Evolutionary conservation across 345 rosid genomes (phyloP).

Genomic region (Citropsis articulata): DNA sequence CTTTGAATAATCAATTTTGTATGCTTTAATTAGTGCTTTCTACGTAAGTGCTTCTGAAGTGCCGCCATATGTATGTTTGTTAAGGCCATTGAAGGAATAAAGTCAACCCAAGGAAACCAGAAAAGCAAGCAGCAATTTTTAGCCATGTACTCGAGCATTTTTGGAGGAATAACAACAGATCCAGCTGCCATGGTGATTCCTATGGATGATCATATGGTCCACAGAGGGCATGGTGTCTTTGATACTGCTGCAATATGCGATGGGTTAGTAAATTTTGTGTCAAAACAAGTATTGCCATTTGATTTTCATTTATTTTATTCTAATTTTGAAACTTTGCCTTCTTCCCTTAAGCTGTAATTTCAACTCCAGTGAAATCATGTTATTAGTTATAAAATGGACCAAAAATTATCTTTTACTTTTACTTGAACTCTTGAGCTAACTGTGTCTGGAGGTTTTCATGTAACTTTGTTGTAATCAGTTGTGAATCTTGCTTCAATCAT

Average conservation of each 20-base stretch:
- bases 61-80: not conserved
- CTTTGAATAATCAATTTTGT: not conserved
- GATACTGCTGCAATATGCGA: conserved; percentile 80
- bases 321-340: not conserved
- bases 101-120: conserved; percentile 36
- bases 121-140: conserved; percentile 52
- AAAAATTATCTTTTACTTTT: not conserved
- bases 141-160: conserved; percentile 89
- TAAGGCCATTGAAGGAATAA: conserved; percentile 67
- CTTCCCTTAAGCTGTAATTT: not conserved
- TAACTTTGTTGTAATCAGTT: not conserved
- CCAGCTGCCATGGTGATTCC: conserved; percentile 86
- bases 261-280: conserved; percentile 49
- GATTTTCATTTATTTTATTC: not conserved
- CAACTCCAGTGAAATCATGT: not conserved
- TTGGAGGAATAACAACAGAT: conserved; percentile 77
- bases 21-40: not conserved
- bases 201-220: conserved; percentile 93
- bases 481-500: not conserved
- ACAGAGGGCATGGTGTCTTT: conserved; percentile 92
- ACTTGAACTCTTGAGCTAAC: not conserved
- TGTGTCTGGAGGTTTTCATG: not conserved
- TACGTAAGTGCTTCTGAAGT: not conserved
- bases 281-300: not conserved
- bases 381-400: not conserved